Conservation (phyloP, 768 basidiomycete genomes). For the Xanthoconium stramineum region DNA sequence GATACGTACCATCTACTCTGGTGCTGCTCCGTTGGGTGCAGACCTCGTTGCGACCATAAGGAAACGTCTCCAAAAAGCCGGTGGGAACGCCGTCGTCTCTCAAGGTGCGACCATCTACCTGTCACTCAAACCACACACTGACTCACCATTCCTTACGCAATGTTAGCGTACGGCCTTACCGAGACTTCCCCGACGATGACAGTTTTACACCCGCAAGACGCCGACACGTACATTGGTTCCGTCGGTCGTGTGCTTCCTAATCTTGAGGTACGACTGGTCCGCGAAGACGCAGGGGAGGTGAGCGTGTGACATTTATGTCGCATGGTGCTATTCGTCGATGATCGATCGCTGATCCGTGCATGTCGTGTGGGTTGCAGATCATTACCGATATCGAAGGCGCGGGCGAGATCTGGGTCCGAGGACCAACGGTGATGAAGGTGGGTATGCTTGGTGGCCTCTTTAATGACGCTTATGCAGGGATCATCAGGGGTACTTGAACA, state of each 20-base stretch:
- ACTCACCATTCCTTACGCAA: background rate
- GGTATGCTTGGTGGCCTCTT: constrained; percentile 11
- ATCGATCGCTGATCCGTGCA: background rate
- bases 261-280: constrained; percentile 70
- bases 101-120: constrained; percentile 43
- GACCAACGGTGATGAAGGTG: constrained; percentile 79
- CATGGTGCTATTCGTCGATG: too few relatives aligned
- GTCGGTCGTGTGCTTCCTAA: constrained; percentile 72
- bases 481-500: constrained; percentile 71
- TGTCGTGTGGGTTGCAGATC: constrained; percentile 8
- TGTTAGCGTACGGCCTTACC: constrained; percentile 70
- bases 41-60: constrained; percentile 53
- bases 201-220: constrained; percentile 44
- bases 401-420: constrained; percentile 82
- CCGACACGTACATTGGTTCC: constrained; percentile 53
- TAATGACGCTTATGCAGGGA: background rate
- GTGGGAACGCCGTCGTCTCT: constrained; percentile 38
- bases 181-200: constrained; percentile 78
- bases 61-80: constrained; percentile 38
- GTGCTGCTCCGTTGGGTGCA: constrained; percentile 77
- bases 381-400: constrained; percentile 37
- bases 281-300: constrained; percentile 53
- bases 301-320: background rate
- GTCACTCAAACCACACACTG: background rate
- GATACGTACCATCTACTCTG: constrained; percentile 57